Percentiles rank a stretch among this genome's conserved stretches.
These are phyloP conservation scores for Laburnicola sp. DNA, from an alignment of 2,329 filamentous ascomycete genomes.

Conservation along the genomic window DNA sequence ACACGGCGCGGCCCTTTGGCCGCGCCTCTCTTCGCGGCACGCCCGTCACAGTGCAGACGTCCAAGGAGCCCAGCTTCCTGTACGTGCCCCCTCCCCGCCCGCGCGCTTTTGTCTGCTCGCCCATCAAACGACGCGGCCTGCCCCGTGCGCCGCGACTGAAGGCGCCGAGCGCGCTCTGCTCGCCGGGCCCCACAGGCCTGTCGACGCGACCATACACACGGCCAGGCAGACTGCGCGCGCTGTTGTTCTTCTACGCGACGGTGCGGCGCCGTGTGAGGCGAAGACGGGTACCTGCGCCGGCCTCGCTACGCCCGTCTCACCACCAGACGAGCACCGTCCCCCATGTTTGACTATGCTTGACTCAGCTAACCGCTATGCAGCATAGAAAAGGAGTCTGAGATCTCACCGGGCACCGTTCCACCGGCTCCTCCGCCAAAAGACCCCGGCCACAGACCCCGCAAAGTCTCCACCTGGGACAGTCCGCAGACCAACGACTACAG, in stretches of 20 bases:
- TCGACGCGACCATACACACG: neutral
- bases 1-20: slow-evolving; percentile 60
- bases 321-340: slow-evolving; percentile 20
- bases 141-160: slow-evolving; percentile 21
- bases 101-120: slow-evolving; percentile 12
- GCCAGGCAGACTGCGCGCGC: slow-evolving; percentile 5
- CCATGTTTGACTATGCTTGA: slow-evolving; percentile 3
- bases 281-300: slow-evolving; percentile 20
- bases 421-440: slow-evolving; percentile 44
- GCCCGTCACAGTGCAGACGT: slow-evolving; percentile 58
- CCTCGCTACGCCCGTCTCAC: slow-evolving; percentile 27
- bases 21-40: slow-evolving; percentile 45
- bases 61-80: slow-evolving; percentile 53
- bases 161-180: slow-evolving; percentile 16
- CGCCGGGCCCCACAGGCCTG: slow-evolving; percentile 8
- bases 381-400: slow-evolving; percentile 51
- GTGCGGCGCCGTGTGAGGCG: slow-evolving; percentile 10
- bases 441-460: slow-evolving; percentile 36
- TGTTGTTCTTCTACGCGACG: slow-evolving; percentile 7
- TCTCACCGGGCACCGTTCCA: slow-evolving; percentile 44
- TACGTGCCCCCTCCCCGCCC: slow-evolving; percentile 42
- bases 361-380: slow-evolving; percentile 41
- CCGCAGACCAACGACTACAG: slow-evolving; percentile 62
- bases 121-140: slow-evolving; percentile 16
- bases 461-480: slow-evolving; percentile 58